These are phyloP conservation scores for Globisporangium cederbergense DNA, from an alignment of 352 stramenopile species.

Conservation along the genomic window DNA sequence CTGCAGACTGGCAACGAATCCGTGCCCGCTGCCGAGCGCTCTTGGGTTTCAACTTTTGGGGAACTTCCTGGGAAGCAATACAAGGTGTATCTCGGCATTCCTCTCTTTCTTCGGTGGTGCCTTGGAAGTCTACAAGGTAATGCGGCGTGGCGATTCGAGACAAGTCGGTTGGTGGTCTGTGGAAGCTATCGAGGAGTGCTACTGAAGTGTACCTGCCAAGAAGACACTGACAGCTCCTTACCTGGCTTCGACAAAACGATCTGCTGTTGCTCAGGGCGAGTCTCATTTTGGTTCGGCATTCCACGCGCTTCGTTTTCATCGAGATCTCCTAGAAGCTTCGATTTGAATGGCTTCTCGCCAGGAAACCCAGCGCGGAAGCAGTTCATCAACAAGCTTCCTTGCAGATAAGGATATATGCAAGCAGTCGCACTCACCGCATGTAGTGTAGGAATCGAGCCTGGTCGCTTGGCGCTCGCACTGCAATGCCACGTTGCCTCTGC, in stretches of 20 bases:
- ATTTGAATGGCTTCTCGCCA: conserved; percentile 5
- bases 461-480: conserved; percentile 1
- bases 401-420: not conserved
- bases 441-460: not conserved
- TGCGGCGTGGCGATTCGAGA: not conserved
- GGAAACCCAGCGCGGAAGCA: not conserved
- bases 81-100: not conserved
- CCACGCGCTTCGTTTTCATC: not conserved
- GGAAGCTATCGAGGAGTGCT: not conserved
- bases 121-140: not conserved
- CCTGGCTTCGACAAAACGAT: not conserved
- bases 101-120: not conserved
- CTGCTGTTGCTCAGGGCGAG: not conserved
- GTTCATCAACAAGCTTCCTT: not conserved
- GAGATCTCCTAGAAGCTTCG: conserved; percentile 4
- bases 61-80: too few species aligned
- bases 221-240: not conserved
- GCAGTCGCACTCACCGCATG: not conserved
- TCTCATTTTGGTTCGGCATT: not conserved
- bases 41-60: not conserved
- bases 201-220: not conserved
- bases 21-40: conserved; percentile 1
- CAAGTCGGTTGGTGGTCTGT: not conserved
- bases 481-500: not conserved
- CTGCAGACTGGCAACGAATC: conserved; percentile 9